Conservation (phyloP, 2,329 filamentous ascomycete species). For the Lasiodiplodia hormozganensis region DNA sequence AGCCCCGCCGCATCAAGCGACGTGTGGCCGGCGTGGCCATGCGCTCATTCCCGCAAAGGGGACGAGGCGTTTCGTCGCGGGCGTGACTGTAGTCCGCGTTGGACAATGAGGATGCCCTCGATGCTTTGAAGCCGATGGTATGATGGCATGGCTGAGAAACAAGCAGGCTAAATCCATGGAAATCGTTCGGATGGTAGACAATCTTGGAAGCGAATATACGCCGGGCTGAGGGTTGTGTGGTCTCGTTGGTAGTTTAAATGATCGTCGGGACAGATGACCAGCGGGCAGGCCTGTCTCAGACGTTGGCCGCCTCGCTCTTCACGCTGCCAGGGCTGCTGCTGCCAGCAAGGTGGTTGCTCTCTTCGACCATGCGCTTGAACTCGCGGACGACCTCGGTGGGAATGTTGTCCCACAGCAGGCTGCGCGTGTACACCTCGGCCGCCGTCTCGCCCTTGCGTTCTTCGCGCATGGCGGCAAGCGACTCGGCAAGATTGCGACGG, state of each 20-base stretch:
- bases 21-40: slow-evolving; percentile 19
- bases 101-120: slow-evolving; percentile 17
- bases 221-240: slow-evolving; percentile 25
- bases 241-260: slow-evolving; percentile 24
- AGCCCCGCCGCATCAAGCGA: slow-evolving; percentile 4
- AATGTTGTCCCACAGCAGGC: slow-evolving; percentile 92
- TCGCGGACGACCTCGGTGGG: slow-evolving; percentile 89
- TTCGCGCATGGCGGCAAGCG: slow-evolving; percentile 78
- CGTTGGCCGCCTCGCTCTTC: slow-evolving; percentile 39
- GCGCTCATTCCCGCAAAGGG: slow-evolving; percentile 12
- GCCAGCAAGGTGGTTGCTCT: slow-evolving; percentile 59
- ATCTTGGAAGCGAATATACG: slow-evolving; percentile 26
- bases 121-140: slow-evolving; percentile 18
- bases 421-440: slow-evolving; percentile 90
- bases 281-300: slow-evolving; percentile 33
- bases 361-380: slow-evolving; percentile 89
- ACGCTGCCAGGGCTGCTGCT: slow-evolving; percentile 40
- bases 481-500: slow-evolving; percentile 79
- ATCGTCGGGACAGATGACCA: slow-evolving; percentile 26
- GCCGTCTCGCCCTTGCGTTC: slow-evolving; percentile 72
- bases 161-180: slow-evolving; percentile 22
- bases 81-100: slow-evolving; percentile 16
- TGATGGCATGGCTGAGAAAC: slow-evolving; percentile 21
- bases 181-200: slow-evolving; percentile 23
- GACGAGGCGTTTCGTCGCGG: slow-evolving; percentile 11